Percentiles rank a stretch among this genome's conserved stretches.
Conservation (phyloP, 2,329 filamentous ascomycete genomes). For the Capronia coronata region DNA sequence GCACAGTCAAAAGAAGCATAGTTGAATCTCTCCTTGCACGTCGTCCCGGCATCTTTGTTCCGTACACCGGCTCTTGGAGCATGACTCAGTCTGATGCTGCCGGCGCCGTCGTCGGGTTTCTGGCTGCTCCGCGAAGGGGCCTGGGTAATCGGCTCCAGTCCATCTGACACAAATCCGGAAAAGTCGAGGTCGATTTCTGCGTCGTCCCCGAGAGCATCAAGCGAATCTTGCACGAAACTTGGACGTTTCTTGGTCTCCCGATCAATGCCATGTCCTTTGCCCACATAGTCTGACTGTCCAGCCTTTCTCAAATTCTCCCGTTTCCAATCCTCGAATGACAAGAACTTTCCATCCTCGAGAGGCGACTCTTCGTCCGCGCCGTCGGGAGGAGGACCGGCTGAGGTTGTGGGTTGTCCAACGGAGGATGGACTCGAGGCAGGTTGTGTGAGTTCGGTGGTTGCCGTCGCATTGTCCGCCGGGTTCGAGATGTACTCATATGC, state of each 20-base stretch:
- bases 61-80: constrained; percentile 53
- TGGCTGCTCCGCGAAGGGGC: constrained; percentile 20
- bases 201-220: constrained; percentile 79
- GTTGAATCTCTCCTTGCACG: constrained; percentile 95
- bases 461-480: not conserved
- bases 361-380: constrained; percentile 54
- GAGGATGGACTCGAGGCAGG: not conserved
- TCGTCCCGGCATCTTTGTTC: constrained; percentile 91
- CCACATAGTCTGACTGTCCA: constrained; percentile 69
- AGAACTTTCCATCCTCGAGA: constrained; percentile 71
- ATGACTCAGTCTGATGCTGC: constrained; percentile 39
- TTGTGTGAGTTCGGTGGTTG: not conserved
- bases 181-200: constrained; percentile 75
- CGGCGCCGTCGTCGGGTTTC: constrained; percentile 39
- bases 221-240: constrained; percentile 57
- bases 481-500: not conserved
- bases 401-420: not conserved
- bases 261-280: constrained; percentile 43
- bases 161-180: constrained; percentile 51
- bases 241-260: constrained; percentile 40
- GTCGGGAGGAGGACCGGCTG: not conserved
- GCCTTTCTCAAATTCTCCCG: constrained; percentile 80
- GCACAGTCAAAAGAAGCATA: constrained; percentile 97
- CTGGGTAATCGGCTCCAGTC: constrained; percentile 31
- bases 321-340: constrained; percentile 99